Percentiles rank a stretch among this genome's conserved stretches.
Conservation (phyloP, 768 basidiomycete genomes). For the Termitomyces heimii region DNA sequence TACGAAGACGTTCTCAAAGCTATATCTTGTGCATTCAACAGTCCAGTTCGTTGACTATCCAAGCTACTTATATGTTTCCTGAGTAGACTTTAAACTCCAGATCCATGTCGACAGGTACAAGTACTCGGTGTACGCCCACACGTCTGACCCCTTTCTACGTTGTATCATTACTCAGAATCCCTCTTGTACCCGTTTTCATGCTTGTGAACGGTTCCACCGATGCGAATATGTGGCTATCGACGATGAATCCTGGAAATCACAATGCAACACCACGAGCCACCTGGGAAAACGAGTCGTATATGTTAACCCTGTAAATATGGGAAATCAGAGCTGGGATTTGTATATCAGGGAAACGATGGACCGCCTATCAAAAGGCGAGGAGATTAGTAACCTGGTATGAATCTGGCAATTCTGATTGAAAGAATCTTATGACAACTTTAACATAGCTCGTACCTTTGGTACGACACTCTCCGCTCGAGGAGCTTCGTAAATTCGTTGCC, state of each 20-base stretch:
- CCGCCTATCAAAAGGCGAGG: constrained; percentile 33
- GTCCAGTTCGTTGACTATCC: constrained; percentile 35
- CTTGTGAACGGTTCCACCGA: constrained; percentile 80
- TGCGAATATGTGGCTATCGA: constrained; percentile 57
- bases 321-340: constrained; percentile 43
- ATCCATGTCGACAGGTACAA: constrained; percentile 95
- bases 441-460: constrained; percentile 73
- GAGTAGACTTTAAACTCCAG: constrained; percentile 26
- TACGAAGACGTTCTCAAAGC: constrained; percentile 89
- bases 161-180: constrained; percentile 57
- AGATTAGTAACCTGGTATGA: constrained; percentile 60
- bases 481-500: constrained; percentile 73
- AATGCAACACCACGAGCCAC: constrained; percentile 30
- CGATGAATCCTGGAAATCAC: constrained; percentile 18
- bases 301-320: constrained; percentile 78
- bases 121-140: constrained; percentile 50
- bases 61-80: background rate
- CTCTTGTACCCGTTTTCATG: constrained; percentile 77
- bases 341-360: constrained; percentile 34
- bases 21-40: constrained; percentile 59
- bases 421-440: background rate
- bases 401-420: background rate
- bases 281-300: constrained; percentile 65
- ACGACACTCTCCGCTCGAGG: constrained; percentile 84
- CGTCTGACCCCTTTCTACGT: constrained; percentile 56